phyloP scores from a whole-genome alignment of 148 eudicot species.

The Oxyria digyna region DNA sequence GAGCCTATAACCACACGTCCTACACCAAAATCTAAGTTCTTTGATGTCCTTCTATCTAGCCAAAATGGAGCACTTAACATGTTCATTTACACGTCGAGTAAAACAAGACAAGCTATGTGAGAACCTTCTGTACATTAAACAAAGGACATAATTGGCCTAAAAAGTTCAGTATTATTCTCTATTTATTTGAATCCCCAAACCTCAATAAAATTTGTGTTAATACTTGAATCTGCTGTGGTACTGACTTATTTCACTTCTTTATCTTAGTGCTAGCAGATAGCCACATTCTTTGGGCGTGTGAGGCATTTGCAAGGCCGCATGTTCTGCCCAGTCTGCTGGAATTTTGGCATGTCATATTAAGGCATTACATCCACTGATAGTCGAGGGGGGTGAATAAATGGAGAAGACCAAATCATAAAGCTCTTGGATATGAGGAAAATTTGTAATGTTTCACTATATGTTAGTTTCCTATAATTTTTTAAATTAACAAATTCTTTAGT shows the following conservation, averaged over 20 bases:
- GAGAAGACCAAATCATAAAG: conserved; percentile 77
- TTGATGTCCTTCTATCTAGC: too few relatives aligned
- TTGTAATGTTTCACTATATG: conserved; percentile 6
- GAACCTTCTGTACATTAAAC: too few relatives aligned
- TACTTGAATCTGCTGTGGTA: background rate
- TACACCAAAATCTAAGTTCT: too few relatives aligned
- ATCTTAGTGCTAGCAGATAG: conserved; percentile 65
- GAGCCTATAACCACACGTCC: background rate
- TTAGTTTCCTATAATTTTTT: background rate
- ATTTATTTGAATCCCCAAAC: too few relatives aligned
- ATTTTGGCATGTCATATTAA: conserved; percentile 64
- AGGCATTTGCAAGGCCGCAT: conserved; percentile 71
- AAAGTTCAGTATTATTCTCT: too few relatives aligned
- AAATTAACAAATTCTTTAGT: background rate
- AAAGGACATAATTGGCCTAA: too few relatives aligned
- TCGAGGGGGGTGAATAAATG: conserved; percentile 89
- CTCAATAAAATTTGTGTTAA: too few relatives aligned
- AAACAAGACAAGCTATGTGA: too few relatives aligned
- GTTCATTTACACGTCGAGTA: background rate
- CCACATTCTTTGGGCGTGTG: conserved; percentile 97
- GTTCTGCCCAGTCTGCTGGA: conserved; percentile 54
- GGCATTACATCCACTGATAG: conserved; percentile 84
- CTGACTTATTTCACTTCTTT: background rate
- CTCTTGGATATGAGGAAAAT: conserved; percentile 91
- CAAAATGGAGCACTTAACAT: background rate